Evolutionary conservation across 2,329 filamentous ascomycete genomes (phyloP).

Genomic region (Penicillium hordei): DNA sequence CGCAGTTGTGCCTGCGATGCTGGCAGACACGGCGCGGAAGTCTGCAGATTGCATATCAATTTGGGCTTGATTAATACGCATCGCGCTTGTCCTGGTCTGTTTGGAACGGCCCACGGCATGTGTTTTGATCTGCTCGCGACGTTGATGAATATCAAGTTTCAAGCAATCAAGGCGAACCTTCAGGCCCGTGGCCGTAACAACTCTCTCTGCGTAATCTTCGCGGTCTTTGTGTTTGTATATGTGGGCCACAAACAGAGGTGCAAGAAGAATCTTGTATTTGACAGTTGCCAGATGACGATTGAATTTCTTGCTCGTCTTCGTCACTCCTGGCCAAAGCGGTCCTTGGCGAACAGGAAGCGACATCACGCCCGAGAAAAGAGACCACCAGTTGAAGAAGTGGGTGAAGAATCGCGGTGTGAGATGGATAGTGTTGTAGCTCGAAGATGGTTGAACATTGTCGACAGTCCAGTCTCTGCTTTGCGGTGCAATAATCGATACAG

Average conservation of each 20-base stretch:
- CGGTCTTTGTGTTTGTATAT: slow-evolving; percentile 98
- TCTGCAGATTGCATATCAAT: slow-evolving; percentile 89
- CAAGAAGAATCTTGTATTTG: slow-evolving; percentile 92
- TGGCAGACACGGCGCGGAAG: slow-evolving; percentile 88
- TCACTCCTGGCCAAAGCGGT: slow-evolving; percentile 81
- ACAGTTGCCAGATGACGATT: slow-evolving; percentile 95
- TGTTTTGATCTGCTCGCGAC: slow-evolving; percentile 86
- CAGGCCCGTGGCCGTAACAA: slow-evolving; percentile 89
- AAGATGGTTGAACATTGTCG: slow-evolving; percentile 70
- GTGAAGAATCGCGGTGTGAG: slow-evolving; percentile 95
- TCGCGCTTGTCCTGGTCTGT: slow-evolving; percentile 79
- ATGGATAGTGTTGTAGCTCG: slow-evolving; percentile 95
- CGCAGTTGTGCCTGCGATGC: slow-evolving; percentile 74
- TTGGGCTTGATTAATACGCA: slow-evolving; percentile 94
- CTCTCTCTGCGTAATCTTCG: slow-evolving; percentile 75
- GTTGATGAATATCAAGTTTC: slow-evolving; percentile 93
- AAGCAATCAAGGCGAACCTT: slow-evolving; percentile 96
- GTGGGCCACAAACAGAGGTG: slow-evolving; percentile 90
- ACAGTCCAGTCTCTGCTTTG: slow-evolving; percentile 83
- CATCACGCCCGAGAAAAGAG: slow-evolving; percentile 90
- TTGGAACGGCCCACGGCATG: slow-evolving; percentile 73
- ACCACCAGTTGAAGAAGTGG: slow-evolving; percentile 98
- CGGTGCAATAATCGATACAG: slow-evolving; percentile 84
- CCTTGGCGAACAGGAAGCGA: slow-evolving; percentile 93
- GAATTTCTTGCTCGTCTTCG: slow-evolving; percentile 98